phyloP scores from a whole-genome alignment of 2,329 filamentous ascomycete genomes.

The Mycosphaerella arachidis region DNA sequence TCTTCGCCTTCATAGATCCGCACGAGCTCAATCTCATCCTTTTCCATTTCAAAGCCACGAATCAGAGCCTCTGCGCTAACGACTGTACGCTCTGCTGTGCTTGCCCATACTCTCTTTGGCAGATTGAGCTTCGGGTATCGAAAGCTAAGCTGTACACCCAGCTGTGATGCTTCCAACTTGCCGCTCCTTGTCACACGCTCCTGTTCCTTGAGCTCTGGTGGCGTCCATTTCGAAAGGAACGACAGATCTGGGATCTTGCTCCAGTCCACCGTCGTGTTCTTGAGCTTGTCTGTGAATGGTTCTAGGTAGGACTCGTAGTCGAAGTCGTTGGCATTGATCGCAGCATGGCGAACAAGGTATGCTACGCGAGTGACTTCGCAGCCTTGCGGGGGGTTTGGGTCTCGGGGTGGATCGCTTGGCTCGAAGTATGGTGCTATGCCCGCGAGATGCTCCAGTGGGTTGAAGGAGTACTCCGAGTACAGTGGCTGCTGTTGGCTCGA shows the following conservation, averaged over 20 bases:
- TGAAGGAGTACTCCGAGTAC: conserved; percentile 39
- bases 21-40: conserved; percentile 53
- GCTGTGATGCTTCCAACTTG: conserved; percentile 55
- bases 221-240: conserved; percentile 55
- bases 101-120: conserved; percentile 57
- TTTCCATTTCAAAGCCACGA: conserved; percentile 50
- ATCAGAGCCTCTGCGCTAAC: conserved; percentile 57
- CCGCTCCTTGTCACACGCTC: conserved; percentile 60
- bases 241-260: conserved; percentile 50
- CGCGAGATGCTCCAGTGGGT: conserved; percentile 47
- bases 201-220: conserved; percentile 50
- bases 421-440: conserved; percentile 50
- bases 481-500: conserved; percentile 25
- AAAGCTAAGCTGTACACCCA: conserved; percentile 56
- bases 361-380: conserved; percentile 49
- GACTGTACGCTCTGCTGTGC: conserved; percentile 58
- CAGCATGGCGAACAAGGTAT: conserved; percentile 48
- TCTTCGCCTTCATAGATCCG: conserved; percentile 54
- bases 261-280: conserved; percentile 58
- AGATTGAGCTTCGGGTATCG: conserved; percentile 53
- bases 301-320: conserved; percentile 50
- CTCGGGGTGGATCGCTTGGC: conserved; percentile 43
- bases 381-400: conserved; percentile 47
- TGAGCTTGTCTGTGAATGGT: conserved; percentile 53
- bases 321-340: conserved; percentile 51